These are phyloP conservation scores for Trichothecium sympodiale DNA, from an alignment of 2,329 filamentous ascomycete species.

Conservation along the genomic window DNA sequence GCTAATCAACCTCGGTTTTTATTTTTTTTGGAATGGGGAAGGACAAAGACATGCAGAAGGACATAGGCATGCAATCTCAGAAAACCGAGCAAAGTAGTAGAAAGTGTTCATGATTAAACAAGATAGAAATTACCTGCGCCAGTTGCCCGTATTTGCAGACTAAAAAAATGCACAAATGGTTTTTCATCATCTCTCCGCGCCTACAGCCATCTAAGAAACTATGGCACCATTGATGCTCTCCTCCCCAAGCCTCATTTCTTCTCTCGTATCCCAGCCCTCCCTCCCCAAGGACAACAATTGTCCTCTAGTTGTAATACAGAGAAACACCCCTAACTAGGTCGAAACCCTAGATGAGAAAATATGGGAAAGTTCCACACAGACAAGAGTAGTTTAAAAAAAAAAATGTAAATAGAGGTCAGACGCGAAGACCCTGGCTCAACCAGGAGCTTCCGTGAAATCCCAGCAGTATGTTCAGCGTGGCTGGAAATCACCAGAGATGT, in stretches of 20 bases:
- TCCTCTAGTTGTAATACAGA: neutral
- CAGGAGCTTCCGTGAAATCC: neutral
- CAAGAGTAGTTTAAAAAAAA: slow-evolving; percentile 10
- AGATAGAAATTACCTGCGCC: slow-evolving; percentile 34
- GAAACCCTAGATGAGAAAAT: slow-evolving; percentile 16
- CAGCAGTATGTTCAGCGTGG: too few relatives aligned
- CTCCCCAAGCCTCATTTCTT: neutral
- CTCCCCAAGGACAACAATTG: neutral
- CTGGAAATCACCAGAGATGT: too few relatives aligned
- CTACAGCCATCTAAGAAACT: neutral
- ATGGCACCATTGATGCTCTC: neutral
- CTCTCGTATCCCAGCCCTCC: neutral
- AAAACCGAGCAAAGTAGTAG: too few relatives aligned
- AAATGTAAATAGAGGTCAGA: neutral
- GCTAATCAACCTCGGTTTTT: too few relatives aligned
- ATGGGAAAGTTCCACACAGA: slow-evolving; percentile 19
- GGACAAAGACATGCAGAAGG: too few relatives aligned
- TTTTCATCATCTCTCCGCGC: slow-evolving; percentile 2
- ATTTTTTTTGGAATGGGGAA: too few relatives aligned
- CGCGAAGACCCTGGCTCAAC: neutral
- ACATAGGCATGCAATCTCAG: too few relatives aligned
- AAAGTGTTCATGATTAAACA: slow-evolving; percentile 39
- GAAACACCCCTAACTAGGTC: neutral
- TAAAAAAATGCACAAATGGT: slow-evolving; percentile 17
- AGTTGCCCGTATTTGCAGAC: slow-evolving; percentile 13